Evolutionary conservation across 2,329 filamentous ascomycete genomes (phyloP).

Genomic region (Penicillium hordei): DNA sequence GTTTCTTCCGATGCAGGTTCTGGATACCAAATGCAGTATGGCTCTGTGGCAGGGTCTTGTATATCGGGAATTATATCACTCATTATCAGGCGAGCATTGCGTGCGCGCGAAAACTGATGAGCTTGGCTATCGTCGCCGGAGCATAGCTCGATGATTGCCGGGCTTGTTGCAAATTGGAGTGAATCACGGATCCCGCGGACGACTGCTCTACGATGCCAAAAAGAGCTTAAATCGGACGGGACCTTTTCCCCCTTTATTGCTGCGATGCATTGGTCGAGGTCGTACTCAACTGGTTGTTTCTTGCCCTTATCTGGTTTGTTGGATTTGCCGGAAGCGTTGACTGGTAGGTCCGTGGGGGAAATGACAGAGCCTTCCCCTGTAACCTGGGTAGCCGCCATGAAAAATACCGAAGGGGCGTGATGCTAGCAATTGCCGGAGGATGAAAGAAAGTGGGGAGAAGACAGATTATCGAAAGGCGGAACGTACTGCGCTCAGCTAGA

Average conservation of each 20-base stretch:
- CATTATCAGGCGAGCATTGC: slow-evolving; percentile 21
- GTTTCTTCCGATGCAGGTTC: slow-evolving; percentile 40
- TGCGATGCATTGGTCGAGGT: slow-evolving; percentile 6
- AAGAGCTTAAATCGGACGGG: slow-evolving; percentile 6
- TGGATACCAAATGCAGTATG: slow-evolving; percentile 49
- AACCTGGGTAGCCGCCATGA: too few relatives aligned
- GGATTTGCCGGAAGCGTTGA: too few relatives aligned
- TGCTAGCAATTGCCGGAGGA: too few relatives aligned
- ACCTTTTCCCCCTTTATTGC: slow-evolving; percentile 11
- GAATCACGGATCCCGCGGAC: slow-evolving; percentile 14
- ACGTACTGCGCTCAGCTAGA: too few relatives aligned
- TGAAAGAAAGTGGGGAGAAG: too few relatives aligned
- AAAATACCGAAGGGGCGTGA: too few relatives aligned
- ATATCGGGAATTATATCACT: slow-evolving; percentile 31
- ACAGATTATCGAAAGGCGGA: too few relatives aligned
- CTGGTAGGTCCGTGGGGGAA: too few relatives aligned
- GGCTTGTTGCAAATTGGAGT: slow-evolving; percentile 16
- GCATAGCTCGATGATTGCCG: slow-evolving; percentile 13
- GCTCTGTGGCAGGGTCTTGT: slow-evolving; percentile 23
- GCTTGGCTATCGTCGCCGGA: slow-evolving; percentile 10
- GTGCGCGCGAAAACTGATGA: slow-evolving; percentile 13
- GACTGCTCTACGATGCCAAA: slow-evolving; percentile 12
- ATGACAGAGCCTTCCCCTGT: too few relatives aligned
- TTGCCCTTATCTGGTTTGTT: too few relatives aligned
- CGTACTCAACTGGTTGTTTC: neutral